Base-by-base conservation (phyloP, 495 filamentous ascomycete genomes). In the Rusavskia elegans region DNA sequence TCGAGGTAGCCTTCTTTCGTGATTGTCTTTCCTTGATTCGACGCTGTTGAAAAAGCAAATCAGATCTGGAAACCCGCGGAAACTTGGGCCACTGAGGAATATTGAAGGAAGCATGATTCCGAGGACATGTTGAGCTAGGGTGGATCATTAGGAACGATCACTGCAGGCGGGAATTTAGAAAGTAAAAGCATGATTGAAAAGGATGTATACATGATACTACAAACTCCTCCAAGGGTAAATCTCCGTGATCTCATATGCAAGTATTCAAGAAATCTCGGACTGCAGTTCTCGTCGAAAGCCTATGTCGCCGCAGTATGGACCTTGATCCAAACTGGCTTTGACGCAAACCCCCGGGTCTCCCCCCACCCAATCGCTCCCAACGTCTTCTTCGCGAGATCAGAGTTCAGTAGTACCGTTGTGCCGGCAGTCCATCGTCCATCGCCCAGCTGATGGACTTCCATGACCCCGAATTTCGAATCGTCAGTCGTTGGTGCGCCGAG, bases 321-420 rank as follows among this genome's bases (percentile, higher is more conserved):
- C 19, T 38, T 25, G 13, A 52, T 19, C 55, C 50, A 53, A 35
- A 49, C 45, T 20, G 44, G 50, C 45, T 49, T 37, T n/a, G 23
- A 20, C 3, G 46, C 14, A 19, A n/a, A 42, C 50, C 23, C 45
- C 36, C 45, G 32, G 5, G 16, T 10, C 41, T 20, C 50, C 0
- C 14, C 36, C 61, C 61, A 64, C 3, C 61, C 61, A 30, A 60
- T 10, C 10, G 54, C 44, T 19, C 9, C 37, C 23, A 64, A 38
- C 11, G 52, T 52, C 39, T 58, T 41, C 1, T 42, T 52, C 3
- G 42, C 25, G 21, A 50, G 30, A 3, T 51, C 55, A 8, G 52
- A 48, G 16, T 37, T 49, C 25, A 53, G 50, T 13, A 52, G 27
- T 17, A 64, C 25, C 6, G 57, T 56, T 1, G 13, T 36, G 7